Evolutionary conservation across 805 yeast genomes (phyloP), one percentile per base, ranked within the genome.

Genomic region (Candida alai): DNA sequence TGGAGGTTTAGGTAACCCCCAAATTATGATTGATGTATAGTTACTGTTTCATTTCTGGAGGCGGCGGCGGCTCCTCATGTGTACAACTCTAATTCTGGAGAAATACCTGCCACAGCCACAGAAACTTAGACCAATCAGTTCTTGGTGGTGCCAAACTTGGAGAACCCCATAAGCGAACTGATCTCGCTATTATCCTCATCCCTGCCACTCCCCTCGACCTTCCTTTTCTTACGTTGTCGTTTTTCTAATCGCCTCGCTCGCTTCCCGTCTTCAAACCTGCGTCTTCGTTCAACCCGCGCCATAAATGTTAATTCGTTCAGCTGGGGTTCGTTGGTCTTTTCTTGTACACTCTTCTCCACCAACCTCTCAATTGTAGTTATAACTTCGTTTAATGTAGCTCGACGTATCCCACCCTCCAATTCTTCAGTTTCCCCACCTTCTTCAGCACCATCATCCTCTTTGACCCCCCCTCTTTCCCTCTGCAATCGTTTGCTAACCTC

Each of bases 121-220:
- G 4, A 28, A 16, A 12, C 9, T 18, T 8, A 5, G 9, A 28
- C 8, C 12, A 12, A 6, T 21, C 13, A 30, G 14, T 30, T 57
- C 50, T 74, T 77, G 2, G 80, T 61, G 6, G 70, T 49, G 0
- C 74, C 75, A 54, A 80, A 80, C 2, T 72, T 68, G 1, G 58
- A 44, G 42, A 83, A 76, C 2, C 89, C 89, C 85, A 82, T 79
- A 41, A 68, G 40, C 19, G 51, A 39, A 5, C 40, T 40, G 35
- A 73, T 40, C 11, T 41, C 29, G 2, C 29, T 21, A 15, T 23
- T 14, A 11, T 24, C 27, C 5, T 39, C 31, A n/a, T 12, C 15
- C 8, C 26, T 37, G 35, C 38, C 39, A 48, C 47, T 35, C 37
- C 41, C 47, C 37, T 45, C 36, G 23, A 16, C 28, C 19, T 18